Evolutionary conservation across 768 basidiomycete species (phyloP).

Genomic region (Ramaria sp.): DNA sequence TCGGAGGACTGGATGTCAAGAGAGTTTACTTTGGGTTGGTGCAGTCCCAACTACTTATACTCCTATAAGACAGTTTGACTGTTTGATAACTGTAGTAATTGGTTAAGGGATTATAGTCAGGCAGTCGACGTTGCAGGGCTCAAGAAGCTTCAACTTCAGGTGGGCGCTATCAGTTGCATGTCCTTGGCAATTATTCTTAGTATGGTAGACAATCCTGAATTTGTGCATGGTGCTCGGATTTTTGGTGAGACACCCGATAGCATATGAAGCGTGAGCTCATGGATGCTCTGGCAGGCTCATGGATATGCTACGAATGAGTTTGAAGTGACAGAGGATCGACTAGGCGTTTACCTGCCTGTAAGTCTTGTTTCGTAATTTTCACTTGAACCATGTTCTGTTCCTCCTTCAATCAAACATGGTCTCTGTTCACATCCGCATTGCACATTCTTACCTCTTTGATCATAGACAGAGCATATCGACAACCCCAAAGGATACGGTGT

Average conservation of each 20-base stretch:
- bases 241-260: slow-evolving; percentile 36
- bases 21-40: slow-evolving; percentile 71
- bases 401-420: background rate
- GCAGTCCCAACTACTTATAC: background rate
- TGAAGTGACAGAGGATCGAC: slow-evolving; percentile 73
- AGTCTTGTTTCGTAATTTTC: slow-evolving; percentile 15
- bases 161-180: slow-evolving; percentile 18
- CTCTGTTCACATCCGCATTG: background rate
- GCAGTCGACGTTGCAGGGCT: slow-evolving; percentile 77
- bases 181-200: background rate
- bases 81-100: slow-evolving; percentile 40
- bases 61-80: background rate
- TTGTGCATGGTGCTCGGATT: slow-evolving; percentile 88
- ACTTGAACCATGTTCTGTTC: slow-evolving; percentile 1
- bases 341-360: slow-evolving; percentile 79
- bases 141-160: slow-evolving; percentile 62
- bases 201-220: slow-evolving; percentile 69
- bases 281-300: slow-evolving; percentile 38
- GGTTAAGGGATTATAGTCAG: slow-evolving; percentile 78
- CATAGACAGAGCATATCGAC: slow-evolving; percentile 77
- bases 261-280: background rate
- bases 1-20: slow-evolving; percentile 72
- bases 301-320: slow-evolving; percentile 79
- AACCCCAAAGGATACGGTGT: slow-evolving; percentile 87
- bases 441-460: background rate